Evolutionary conservation across 768 basidiomycete species (phyloP).

Genomic region (Tephrocybe sp.): DNA sequence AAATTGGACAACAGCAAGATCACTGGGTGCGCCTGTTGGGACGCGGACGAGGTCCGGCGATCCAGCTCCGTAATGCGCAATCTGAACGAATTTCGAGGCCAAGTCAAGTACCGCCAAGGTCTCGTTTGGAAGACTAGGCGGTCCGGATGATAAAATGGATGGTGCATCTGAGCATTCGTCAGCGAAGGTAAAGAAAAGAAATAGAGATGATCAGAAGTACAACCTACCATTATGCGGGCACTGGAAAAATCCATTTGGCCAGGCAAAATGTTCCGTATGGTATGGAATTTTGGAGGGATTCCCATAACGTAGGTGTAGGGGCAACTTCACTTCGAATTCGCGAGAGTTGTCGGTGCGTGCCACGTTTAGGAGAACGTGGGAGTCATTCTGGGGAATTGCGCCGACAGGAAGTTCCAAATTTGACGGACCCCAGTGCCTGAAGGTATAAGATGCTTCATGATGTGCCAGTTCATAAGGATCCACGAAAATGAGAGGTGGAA

Average conservation of each 20-base stretch:
- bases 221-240: constrained; percentile 30
- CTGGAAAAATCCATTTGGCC: constrained; percentile 36
- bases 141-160: background rate
- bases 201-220: background rate
- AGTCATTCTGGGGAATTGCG: constrained; percentile 28
- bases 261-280: constrained; percentile 27
- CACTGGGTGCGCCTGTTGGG: constrained; percentile 33
- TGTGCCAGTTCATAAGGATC: constrained; percentile 47
- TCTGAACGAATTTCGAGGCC: constrained; percentile 18
- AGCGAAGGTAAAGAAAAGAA: background rate
- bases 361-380: constrained; percentile 24
- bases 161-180: background rate
- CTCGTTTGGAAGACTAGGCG: constrained; percentile 12
- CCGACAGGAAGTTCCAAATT: constrained; percentile 45
- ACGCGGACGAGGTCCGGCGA: constrained; percentile 24
- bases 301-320: constrained; percentile 47
- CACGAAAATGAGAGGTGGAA: constrained; percentile 43
- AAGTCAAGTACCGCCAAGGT: constrained; percentile 17
- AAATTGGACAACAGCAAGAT: constrained; percentile 40
- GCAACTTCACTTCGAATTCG: constrained; percentile 33
- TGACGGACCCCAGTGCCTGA: constrained; percentile 37
- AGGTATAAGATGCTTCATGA: constrained; percentile 33
- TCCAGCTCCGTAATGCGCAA: constrained; percentile 14
- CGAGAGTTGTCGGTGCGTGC: constrained; percentile 4
- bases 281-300: constrained; percentile 21